Base-by-base conservation (phyloP, 148 eudicot species). In the Chenopodium suecicum region DNA sequence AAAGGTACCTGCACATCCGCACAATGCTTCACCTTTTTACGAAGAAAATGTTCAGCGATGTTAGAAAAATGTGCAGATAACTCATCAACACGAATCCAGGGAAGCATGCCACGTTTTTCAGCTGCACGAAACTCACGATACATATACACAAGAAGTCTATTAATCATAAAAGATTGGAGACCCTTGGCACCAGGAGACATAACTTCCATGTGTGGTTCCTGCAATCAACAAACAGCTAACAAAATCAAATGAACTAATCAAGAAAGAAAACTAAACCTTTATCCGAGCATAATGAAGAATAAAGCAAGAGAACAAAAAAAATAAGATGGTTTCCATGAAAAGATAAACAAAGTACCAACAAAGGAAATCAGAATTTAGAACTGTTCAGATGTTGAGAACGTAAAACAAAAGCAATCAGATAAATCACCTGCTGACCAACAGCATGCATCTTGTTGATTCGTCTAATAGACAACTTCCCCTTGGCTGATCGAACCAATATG, bases 121-220 rank as follows among this genome's bases (percentile, higher is more conserved):
- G 88, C 83, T 67, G 94, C 91, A 83, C 91, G 90, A 73, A 96
- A 96, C 81, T 91, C 97, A 54, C 99, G 93, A 82, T 92, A 96
- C 92, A 96, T 88, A 80, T 86, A 90, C 77, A 94, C 97, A 83
- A 96, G 84, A 54, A 96, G 93, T 87, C 99, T 92, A 81, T 91
- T 92, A 91, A 90, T 90, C 37, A 86, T 84, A 80, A 89, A 94
- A 56, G 80, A 81, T 87, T 94, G 98, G 72, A 88, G 89, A 75
- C 85, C 82, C 86, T 96, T 96, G 60, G 99, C 87, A 73, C 87
- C 90, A 64, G 99, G 97, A 83, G 98, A 81, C 95, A 96, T 92
- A 69, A 96, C 98, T 84, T 96, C 99, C 85, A 94, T 87, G 81
- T 94, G 94, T 79, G 99, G 99, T 87, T 96, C 99, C 98, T 96